Percentiles rank a stretch among this genome's conserved stretches.
Evolutionary conservation across 164 flowering plant species (phyloP).

Genomic region (Sedum album): DNA sequence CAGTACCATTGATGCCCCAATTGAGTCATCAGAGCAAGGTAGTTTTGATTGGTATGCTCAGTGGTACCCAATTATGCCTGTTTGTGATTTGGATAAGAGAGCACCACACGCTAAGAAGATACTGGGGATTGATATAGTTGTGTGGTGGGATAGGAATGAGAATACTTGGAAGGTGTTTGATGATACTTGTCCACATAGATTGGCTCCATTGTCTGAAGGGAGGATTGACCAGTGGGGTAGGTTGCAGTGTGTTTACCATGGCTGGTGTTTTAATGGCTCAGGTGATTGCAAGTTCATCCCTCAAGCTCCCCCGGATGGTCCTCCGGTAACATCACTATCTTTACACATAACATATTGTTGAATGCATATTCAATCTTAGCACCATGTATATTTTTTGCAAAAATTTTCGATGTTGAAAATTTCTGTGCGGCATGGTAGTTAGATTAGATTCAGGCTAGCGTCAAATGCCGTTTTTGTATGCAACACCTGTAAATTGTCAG

Average conservation of each 20-base stretch:
- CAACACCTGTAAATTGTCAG: background rate
- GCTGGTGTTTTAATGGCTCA: conserved; percentile 87
- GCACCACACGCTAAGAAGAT: conserved; percentile 71
- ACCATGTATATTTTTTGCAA: too few species aligned
- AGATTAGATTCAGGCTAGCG: background rate
- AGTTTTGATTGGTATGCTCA: conserved; percentile 68
- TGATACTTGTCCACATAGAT: conserved; percentile 83
- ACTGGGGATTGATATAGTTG: conserved; percentile 79
- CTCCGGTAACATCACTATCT: conserved; percentile 40
- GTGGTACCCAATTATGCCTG: conserved; percentile 73
- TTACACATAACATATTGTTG: background rate
- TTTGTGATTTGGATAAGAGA: conserved; percentile 82
- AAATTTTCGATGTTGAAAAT: too few species aligned
- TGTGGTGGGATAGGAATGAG: conserved; percentile 88
- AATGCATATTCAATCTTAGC: too few species aligned
- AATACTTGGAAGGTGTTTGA: conserved; percentile 75
- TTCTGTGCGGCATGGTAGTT: too few species aligned
- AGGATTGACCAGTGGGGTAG: conserved; percentile 84
- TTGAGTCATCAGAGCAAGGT: conserved; percentile 27
- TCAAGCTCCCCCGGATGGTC: conserved; percentile 82
- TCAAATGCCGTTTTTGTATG: background rate
- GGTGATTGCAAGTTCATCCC: conserved; percentile 87
- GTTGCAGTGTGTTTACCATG: conserved; percentile 94
- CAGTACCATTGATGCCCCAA: conserved; percentile 25
- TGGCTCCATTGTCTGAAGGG: conserved; percentile 92